Evolutionary conservation across 176 grass and related monocot genomes (phyloP), one percentile per base, ranked within the genome.

Genomic region (Rhynchospora breviuscula): DNA sequence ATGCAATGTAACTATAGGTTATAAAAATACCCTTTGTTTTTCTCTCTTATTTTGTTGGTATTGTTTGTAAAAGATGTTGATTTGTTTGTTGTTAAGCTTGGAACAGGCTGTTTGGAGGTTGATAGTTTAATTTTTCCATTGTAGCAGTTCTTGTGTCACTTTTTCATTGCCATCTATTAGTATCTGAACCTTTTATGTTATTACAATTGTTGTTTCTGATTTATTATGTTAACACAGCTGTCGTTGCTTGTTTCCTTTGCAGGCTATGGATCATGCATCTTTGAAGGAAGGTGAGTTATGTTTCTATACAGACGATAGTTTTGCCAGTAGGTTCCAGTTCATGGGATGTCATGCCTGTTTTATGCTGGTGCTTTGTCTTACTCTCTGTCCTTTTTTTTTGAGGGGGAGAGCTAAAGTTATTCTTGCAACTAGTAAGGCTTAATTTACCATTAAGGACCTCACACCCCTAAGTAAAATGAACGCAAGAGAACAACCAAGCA

Each of bases 211-310:
- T 82, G 59, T 64, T 22, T 13, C 46, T 88, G 54, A 22, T 51
- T 57, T 65, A 29, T 76, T 29, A 54, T 78, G 14, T 35, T 78
- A 35, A 78, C 33, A 51, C 14, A 33, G 18, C 4, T 33, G 59
- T 66, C 68, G 59, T 64, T 22, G 21, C 46, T 88, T 44, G 40
- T 51, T 57, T 65, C 49, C 81, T 33, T 85, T 90, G 83, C 86
- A 98, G 96, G 96, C 65, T 85, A 95, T 82, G 96, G 96, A 75
- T 88, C 91, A 70, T 99, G 96, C 67, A 84, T 92, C 75, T 99
- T 99, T 57, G 88, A 89, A 7, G 96, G 96, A 95, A 99, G 96
- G 96, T 95, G 67, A 90, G 86, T 89, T 26, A 3, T 52, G 2
- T 85, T 26, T 79, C 23, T 31, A 44, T 78, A 14, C n/a, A 21